Conservation (phyloP, 495 filamentous ascomycete species). For the Penicillium pancosmium region DNA sequence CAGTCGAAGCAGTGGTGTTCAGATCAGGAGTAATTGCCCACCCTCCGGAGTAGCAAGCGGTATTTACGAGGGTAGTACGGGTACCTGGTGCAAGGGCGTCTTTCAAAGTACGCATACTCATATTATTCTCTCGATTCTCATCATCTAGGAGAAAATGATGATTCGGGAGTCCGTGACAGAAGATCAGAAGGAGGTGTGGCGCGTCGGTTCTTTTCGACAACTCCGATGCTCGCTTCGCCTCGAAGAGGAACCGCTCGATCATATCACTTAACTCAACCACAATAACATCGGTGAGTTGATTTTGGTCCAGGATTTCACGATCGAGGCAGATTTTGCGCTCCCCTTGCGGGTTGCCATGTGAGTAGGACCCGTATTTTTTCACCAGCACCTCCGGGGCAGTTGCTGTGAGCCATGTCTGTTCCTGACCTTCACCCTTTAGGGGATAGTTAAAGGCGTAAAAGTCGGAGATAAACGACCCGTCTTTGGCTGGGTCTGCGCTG, state of each 20-base stretch:
- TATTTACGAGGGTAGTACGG: not conserved
- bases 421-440: not conserved
- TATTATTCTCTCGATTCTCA: not conserved
- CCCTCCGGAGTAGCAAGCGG: not conserved
- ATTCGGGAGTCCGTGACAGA: not conserved
- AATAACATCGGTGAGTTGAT: not conserved
- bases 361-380: conserved; percentile 1
- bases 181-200: not conserved
- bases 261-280: not conserved
- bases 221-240: conserved; percentile 1
- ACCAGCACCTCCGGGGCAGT: not conserved
- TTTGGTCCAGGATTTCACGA: not conserved
- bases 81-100: not conserved
- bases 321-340: not conserved
- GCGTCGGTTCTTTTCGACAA: not conserved
- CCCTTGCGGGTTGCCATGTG: not conserved
- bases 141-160: not conserved
- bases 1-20: not conserved
- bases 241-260: not conserved
- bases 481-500: not conserved
- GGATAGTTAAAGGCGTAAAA: conserved; percentile 7
- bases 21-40: conserved; percentile 1
- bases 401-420: conserved; percentile 7
- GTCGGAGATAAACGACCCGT: conserved; percentile 1
- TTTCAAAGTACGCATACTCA: not conserved